Evolutionary conservation across 2,329 filamentous ascomycete genomes (phyloP).

Genomic region (Neoscytalidium dimidiatum): DNA sequence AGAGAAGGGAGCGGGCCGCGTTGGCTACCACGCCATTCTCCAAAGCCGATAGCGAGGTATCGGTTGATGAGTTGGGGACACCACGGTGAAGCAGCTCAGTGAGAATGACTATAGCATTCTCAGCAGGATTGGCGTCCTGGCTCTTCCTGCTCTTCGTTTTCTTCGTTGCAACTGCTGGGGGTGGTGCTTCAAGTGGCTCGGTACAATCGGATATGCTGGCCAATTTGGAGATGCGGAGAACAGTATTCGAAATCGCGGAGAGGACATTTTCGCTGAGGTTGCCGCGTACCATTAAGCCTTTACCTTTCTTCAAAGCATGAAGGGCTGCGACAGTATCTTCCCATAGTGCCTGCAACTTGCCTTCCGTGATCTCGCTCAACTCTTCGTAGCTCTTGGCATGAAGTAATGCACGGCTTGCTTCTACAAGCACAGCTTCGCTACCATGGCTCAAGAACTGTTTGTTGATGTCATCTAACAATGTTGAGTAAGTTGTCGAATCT

Average conservation of each 20-base stretch:
- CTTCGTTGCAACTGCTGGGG: constrained; percentile 45
- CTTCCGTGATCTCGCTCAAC: constrained; percentile 80
- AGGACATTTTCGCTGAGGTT: constrained; percentile 67
- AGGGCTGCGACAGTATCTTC: constrained; percentile 78
- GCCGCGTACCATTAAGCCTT: constrained; percentile 70
- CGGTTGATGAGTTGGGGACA: constrained; percentile 62
- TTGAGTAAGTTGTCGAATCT: constrained; percentile 76
- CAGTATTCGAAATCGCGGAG: constrained; percentile 69
- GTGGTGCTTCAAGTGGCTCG: constrained; percentile 66
- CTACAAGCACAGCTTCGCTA: constrained; percentile 79
- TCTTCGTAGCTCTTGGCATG: constrained; percentile 87
- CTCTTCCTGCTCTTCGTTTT: constrained; percentile 22
- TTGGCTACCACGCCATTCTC: constrained; percentile 79
- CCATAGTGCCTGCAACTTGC: constrained; percentile 81
- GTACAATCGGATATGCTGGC: constrained; percentile 77
- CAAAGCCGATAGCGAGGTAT: constrained; percentile 70
- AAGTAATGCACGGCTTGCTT: constrained; percentile 79
- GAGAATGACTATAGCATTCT: constrained; percentile 63
- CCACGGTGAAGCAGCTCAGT: constrained; percentile 74
- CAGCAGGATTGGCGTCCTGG: constrained; percentile 33
- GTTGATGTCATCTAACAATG: constrained; percentile 85
- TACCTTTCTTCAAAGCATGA: constrained; percentile 66
- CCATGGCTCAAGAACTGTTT: constrained; percentile 94
- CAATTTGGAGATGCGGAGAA: constrained; percentile 79
- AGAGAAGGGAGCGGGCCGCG: constrained; percentile 73